phyloP scores from a whole-genome alignment of 768 basidiomycete genomes.

The Hortiboletus campestris region DNA sequence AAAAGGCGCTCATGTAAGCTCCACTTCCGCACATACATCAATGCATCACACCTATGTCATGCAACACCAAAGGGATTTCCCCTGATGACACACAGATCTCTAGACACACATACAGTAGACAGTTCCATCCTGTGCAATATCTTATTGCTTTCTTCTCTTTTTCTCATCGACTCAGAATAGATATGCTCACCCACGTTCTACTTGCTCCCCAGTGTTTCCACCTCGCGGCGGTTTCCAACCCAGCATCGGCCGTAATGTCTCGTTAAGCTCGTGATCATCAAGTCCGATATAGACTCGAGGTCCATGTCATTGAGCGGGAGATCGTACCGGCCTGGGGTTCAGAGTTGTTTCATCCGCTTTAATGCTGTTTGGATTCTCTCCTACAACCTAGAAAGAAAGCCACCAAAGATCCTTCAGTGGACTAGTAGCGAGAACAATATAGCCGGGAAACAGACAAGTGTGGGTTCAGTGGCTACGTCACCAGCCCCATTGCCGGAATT shows the following conservation, averaged over 20 bases:
- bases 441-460: slow-evolving; percentile 21
- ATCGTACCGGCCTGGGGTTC: slow-evolving; percentile 28
- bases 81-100: too few relatives aligned
- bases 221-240: too few relatives aligned
- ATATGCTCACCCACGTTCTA: too few relatives aligned
- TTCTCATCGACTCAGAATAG: too few relatives aligned
- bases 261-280: not conserved
- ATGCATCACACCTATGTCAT: too few relatives aligned
- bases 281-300: slow-evolving; percentile 5
- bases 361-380: not conserved
- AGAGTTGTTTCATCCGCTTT: not conserved
- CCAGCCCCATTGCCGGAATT: not conserved
- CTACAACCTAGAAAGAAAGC: slow-evolving; percentile 10
- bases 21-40: too few relatives aligned
- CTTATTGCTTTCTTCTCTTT: too few relatives aligned
- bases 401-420: slow-evolving; percentile 16
- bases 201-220: too few relatives aligned
- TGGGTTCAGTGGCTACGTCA: not conserved
- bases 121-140: too few relatives aligned
- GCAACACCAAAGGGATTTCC: too few relatives aligned
- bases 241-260: not conserved
- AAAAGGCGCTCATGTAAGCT: not conserved
- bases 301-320: slow-evolving; percentile 36
- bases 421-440: not conserved
- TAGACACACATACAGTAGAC: too few relatives aligned